These are phyloP conservation scores for Pythium rishiriense DNA, from an alignment of 352 stramenopile species.

Conservation along the genomic window DNA sequence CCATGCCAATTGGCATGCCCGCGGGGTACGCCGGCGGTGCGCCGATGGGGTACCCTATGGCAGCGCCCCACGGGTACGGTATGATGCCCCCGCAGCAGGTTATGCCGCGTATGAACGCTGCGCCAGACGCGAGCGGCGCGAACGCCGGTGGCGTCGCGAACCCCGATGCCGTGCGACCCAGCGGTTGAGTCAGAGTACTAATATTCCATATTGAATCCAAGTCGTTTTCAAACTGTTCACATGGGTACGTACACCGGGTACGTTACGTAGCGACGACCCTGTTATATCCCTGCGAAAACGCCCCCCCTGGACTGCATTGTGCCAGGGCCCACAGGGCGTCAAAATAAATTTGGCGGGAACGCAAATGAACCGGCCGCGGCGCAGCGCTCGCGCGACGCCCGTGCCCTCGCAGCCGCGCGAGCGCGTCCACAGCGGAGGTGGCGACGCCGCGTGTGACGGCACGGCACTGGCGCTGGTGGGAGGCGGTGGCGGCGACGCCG, in stretches of 20 bases:
- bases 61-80: slow-evolving; percentile 46
- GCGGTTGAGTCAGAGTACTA: slow-evolving; percentile 1
- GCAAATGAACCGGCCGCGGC: slow-evolving; percentile 8
- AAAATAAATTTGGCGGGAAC: slow-evolving; percentile 37
- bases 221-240: too few relatives aligned
- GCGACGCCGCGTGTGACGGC: slow-evolving; percentile 4
- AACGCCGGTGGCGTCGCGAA: background rate
- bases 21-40: slow-evolving; percentile 37
- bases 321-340: background rate
- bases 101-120: slow-evolving; percentile 30
- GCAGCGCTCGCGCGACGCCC: background rate
- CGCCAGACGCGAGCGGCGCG: slow-evolving; percentile 6
- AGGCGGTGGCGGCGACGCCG: slow-evolving; percentile 5
- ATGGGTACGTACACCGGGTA: too few relatives aligned
- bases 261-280: too few relatives aligned
- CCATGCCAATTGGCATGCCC: slow-evolving; percentile 25
- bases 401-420: background rate
- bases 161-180: slow-evolving; percentile 1
- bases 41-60: slow-evolving; percentile 45
- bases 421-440: background rate
- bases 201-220: too few relatives aligned
- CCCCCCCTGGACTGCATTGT: background rate
- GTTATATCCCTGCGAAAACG: slow-evolving; percentile 3
- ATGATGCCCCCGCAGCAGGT: slow-evolving; percentile 48
- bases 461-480: slow-evolving; percentile 35